A percentile compares a stretch with the other conserved stretches of the same genome.
Conservation (phyloP, 306 rosid species). For the Inga leiocalycina region DNA sequence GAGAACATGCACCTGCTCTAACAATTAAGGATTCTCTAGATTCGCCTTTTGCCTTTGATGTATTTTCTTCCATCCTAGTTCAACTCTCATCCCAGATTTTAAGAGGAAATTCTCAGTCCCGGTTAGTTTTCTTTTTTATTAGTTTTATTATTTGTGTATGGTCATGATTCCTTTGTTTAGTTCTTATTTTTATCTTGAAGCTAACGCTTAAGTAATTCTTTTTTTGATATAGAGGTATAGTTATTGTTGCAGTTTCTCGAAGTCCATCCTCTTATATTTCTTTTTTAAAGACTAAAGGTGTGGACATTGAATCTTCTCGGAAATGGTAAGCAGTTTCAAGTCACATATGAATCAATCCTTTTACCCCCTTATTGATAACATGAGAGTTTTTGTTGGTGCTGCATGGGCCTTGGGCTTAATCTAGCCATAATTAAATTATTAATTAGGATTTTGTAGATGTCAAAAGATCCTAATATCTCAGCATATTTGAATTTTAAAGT, state of each 20-base stretch:
- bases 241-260: constrained; percentile 70
- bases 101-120: constrained; percentile 74
- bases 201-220: neutral
- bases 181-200: constrained; percentile 14
- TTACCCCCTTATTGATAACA: neutral
- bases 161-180: neutral
- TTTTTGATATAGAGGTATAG: constrained; percentile 54
- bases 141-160: neutral
- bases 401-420: too few species aligned
- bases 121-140: constrained; percentile 47
- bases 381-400: neutral
- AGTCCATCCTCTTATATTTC: constrained; percentile 68
- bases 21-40: constrained; percentile 68
- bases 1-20: constrained; percentile 86
- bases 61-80: constrained; percentile 61
- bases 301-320: constrained; percentile 52
- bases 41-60: constrained; percentile 66
- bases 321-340: constrained; percentile 50
- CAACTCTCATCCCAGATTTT: constrained; percentile 63
- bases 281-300: constrained; percentile 56
- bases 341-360: neutral
- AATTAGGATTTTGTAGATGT: too few species aligned
- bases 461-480: too few species aligned
- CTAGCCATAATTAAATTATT: too few species aligned
- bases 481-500: too few species aligned